Conservation (phyloP, 352 stramenopile species). For the Phytophthora podocarpi region DNA sequence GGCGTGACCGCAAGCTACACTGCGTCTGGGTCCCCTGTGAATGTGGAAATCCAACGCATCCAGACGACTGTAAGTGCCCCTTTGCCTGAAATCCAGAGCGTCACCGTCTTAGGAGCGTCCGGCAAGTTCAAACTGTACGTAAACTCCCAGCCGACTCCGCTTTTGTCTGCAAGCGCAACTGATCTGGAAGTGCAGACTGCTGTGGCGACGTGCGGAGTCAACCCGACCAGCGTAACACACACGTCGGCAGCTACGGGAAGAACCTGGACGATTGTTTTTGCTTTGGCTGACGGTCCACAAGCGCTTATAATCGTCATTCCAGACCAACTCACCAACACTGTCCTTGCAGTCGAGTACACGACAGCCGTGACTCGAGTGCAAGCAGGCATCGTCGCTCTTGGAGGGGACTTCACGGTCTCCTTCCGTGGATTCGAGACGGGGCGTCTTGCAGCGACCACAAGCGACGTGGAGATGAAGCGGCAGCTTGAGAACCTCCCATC, state of each 20-base stretch:
- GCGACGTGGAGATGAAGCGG: slow-evolving; percentile 72
- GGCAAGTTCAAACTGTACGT: slow-evolving; percentile 80
- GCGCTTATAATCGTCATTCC: slow-evolving; percentile 58
- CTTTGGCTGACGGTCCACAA: slow-evolving; percentile 50
- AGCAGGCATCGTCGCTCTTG: slow-evolving; percentile 53
- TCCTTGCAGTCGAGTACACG: slow-evolving; percentile 48
- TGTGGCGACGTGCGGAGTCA: slow-evolving; percentile 59
- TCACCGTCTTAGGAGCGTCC: slow-evolving; percentile 66
- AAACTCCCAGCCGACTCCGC: slow-evolving; percentile 55
- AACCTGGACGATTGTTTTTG: slow-evolving; percentile 79
- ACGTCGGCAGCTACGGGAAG: slow-evolving; percentile 45
- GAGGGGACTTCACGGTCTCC: slow-evolving; percentile 83
- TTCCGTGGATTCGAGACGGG: slow-evolving; percentile 82
- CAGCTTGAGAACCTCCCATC: slow-evolving; percentile 90
- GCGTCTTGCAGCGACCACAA: slow-evolving; percentile 59
- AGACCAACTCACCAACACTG: slow-evolving; percentile 61
- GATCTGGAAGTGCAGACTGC: slow-evolving; percentile 53
- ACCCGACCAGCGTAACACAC: slow-evolving; percentile 54
- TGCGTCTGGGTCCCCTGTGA: slow-evolving; percentile 79
- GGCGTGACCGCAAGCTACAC: slow-evolving; percentile 75
- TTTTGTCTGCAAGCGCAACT: slow-evolving; percentile 51
- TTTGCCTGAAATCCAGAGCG: slow-evolving; percentile 70
- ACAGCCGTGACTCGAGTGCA: slow-evolving; percentile 52
- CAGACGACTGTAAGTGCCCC: slow-evolving; percentile 68
- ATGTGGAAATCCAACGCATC: slow-evolving; percentile 92